Percentiles rank a stretch among this genome's conserved stretches.
Conservation (phyloP, 164 flowering plant genomes). For the Paratinospora sagittata region DNA sequence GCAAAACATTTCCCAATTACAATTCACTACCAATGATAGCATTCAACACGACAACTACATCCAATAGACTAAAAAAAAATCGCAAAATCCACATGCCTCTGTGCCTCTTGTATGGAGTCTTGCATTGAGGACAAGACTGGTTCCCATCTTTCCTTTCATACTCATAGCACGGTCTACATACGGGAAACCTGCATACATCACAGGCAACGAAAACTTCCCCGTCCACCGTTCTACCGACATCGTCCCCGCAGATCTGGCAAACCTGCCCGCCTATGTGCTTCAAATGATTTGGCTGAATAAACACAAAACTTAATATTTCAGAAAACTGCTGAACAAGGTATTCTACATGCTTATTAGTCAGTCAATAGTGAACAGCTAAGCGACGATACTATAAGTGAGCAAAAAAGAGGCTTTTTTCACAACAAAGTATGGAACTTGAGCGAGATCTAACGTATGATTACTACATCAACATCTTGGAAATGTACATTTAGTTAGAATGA, state of each 20-base stretch:
- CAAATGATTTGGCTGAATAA: slow-evolving; percentile 30
- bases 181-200: slow-evolving; percentile 55
- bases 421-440: neutral
- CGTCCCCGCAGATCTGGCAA: slow-evolving; percentile 58
- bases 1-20: neutral
- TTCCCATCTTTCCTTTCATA: slow-evolving; percentile 59
- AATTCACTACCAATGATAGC: neutral
- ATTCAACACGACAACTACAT: neutral
- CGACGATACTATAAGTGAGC: neutral
- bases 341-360: neutral
- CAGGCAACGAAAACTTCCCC: slow-evolving; percentile 56
- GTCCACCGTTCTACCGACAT: slow-evolving; percentile 32
- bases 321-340: neutral
- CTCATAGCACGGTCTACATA: slow-evolving; percentile 55
- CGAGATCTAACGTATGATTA: neutral
- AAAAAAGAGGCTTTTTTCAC: too few species aligned
- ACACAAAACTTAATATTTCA: neutral
- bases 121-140: slow-evolving; percentile 58
- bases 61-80: too few species aligned
- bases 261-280: slow-evolving; percentile 35
- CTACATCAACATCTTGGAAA: neutral
- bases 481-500: neutral
- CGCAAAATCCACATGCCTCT: slow-evolving; percentile 31
- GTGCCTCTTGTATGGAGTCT: slow-evolving; percentile 49
- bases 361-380: neutral